These are phyloP conservation scores for Annona squamosa DNA, from an alignment of 164 flowering plant genomes.

Conservation along the genomic window DNA sequence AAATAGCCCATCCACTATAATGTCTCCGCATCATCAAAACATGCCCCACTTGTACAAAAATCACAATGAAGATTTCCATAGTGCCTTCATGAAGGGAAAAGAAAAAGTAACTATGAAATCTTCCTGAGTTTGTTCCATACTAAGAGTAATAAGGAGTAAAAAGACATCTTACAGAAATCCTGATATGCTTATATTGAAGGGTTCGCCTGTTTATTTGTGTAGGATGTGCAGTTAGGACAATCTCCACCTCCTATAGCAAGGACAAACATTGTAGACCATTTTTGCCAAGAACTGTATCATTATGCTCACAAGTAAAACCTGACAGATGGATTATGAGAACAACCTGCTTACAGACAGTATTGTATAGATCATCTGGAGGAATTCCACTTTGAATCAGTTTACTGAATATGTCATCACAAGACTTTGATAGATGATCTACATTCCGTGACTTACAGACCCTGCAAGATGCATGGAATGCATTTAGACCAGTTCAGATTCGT, in stretches of 20 bases:
- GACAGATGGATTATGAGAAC: background rate
- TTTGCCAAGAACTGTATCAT: background rate
- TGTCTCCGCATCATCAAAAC: background rate
- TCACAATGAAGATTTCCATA: background rate
- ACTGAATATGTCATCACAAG: conserved; percentile 80
- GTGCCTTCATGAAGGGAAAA: background rate
- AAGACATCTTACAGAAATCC: conserved; percentile 61
- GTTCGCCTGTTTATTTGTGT: conserved; percentile 88
- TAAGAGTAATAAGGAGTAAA: background rate
- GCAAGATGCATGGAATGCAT: conserved; percentile 10
- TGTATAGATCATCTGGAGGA: conserved; percentile 64
- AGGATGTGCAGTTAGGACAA: conserved; percentile 92
- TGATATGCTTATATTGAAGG: conserved; percentile 78
- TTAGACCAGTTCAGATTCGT: background rate
- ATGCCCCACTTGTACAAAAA: background rate
- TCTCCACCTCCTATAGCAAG: conserved; percentile 70
- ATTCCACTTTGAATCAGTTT: conserved; percentile 74
- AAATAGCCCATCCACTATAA: background rate
- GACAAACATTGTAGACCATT: conserved; percentile 7
- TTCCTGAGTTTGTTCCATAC: background rate
- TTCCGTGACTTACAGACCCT: conserved; percentile 55
- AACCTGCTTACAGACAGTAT: conserved; percentile 83
- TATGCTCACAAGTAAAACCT: background rate
- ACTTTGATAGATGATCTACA: conserved; percentile 47
- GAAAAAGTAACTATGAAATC: background rate